Base-by-base conservation (phyloP, 495 filamentous ascomycete genomes). In the Hypoxylon fuscum region DNA sequence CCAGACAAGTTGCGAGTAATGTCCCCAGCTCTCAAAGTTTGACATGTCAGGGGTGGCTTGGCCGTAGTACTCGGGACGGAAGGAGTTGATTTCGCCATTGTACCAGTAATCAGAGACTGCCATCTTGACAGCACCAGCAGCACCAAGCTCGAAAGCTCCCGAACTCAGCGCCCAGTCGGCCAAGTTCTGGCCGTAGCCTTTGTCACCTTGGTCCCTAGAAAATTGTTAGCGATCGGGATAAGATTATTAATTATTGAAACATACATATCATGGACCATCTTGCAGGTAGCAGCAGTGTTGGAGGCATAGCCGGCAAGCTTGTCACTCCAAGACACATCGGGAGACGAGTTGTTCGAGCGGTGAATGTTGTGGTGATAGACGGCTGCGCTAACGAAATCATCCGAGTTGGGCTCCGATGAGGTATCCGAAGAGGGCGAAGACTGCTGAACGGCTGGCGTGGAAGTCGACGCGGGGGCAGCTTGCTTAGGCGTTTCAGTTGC, bases 1-100 rank as follows among this genome's bases (percentile, higher is more conserved):
- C 95, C 95, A 98, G 32, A 98, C 84, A 20, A 97, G 80, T 79
- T 96, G 92, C n/a, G 89, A 85, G 80, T 91, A 91, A 74, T 98
- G 94, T 55, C 93, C 92, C 86, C 88, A 95, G 27, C 69, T 52
- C 29, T 88, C 78, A 74, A 93, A 91, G 73, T 82, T 72, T 63
- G 68, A 58, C 83, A 87, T 87, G 69, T 83, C 75, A 6, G 83
- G 81, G 22, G 67, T 76, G 32, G 60, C 50, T 44, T 73, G 43
- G 38, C 77, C 77, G 44, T 78, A 79, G 59, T 72, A 71, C 37
- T 58, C 52, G 20, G 70, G 68, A 7, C 72, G 68, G 68, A 74
- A 83, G 37, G 45, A 47, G 52, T 70, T 59, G 52, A 88, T 79
- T 75, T 97, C 93, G 68, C 83, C 79, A 73, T 96, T 91, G 85